A percentile compares a stretch with the other conserved stretches of the same genome.
Conservation (phyloP, 1,284 basidiomycete genomes). For the Mycosarcoma mackinlayi region DNA sequence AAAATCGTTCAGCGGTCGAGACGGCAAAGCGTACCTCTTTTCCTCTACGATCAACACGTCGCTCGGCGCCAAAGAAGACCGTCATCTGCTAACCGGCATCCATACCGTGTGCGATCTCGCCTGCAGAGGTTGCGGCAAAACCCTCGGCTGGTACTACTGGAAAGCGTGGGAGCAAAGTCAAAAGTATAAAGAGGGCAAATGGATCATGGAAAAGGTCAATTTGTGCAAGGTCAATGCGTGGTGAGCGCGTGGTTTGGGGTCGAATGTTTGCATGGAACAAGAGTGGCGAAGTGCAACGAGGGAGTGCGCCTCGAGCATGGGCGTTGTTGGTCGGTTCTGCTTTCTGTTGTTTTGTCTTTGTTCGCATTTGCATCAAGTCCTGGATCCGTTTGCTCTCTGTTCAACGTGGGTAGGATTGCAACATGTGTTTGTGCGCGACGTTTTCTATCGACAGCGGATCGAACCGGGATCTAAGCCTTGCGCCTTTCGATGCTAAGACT, state of each 20-base stretch:
- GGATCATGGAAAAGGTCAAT: constrained; percentile 82
- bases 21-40: constrained; percentile 84
- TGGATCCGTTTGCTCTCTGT: too few species aligned
- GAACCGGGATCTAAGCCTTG: too few species aligned
- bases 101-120: constrained; percentile 82
- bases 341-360: not conserved
- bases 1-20: constrained; percentile 84
- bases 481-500: too few species aligned
- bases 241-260: too few species aligned
- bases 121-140: constrained; percentile 80
- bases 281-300: not conserved
- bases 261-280: too few species aligned
- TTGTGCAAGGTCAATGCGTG: constrained; percentile 83
- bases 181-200: constrained; percentile 85
- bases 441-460: too few species aligned
- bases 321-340: not conserved
- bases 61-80: constrained; percentile 79
- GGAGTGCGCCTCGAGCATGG: not conserved
- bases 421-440: too few species aligned
- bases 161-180: constrained; percentile 81
- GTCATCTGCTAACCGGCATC: constrained; percentile 80
- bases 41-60: constrained; percentile 81
- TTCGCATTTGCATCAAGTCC: constrained; percentile 1
- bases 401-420: too few species aligned
- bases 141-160: constrained; percentile 85